A percentile compares a stretch with the other conserved stretches of the same genome.
phyloP scores from a whole-genome alignment of 306 rosid species.

The Castanea sativa region DNA sequence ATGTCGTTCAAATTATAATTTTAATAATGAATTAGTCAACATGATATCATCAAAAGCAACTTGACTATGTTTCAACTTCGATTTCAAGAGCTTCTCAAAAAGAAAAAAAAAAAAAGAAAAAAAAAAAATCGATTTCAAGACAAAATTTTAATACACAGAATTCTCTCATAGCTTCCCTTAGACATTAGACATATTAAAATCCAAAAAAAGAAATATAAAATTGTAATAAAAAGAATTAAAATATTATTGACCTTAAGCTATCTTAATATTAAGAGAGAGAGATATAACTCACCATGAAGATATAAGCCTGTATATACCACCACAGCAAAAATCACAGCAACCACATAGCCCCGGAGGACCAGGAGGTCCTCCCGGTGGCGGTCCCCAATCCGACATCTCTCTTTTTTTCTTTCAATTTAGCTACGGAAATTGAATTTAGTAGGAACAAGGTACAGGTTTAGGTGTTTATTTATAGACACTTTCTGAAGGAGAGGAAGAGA shows the following conservation, averaged over 20 bases:
- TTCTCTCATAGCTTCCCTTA: neutral
- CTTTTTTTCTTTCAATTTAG: neutral
- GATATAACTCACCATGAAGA: neutral
- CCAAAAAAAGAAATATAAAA: neutral
- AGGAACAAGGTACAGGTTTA: neutral
- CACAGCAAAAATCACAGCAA: constrained; percentile 1
- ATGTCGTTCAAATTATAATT: too few relatives aligned
- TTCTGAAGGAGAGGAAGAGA: neutral
- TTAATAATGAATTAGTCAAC: too few relatives aligned
- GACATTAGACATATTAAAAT: neutral
- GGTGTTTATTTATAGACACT: neutral
- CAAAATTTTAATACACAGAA: neutral
- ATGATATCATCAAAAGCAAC: too few relatives aligned
- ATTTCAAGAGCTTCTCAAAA: too few relatives aligned
- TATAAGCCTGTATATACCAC: neutral
- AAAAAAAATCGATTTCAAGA: too few relatives aligned
- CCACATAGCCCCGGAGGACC: neutral
- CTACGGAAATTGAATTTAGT: neutral
- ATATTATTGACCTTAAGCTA: neutral
- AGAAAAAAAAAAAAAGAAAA: too few relatives aligned
- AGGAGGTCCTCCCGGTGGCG: constrained; percentile 3
- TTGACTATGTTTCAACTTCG: too few relatives aligned
- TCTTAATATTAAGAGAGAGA: neutral
- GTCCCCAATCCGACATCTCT: constrained; percentile 6
- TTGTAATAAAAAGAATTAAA: neutral